Conservation (phyloP, 805 yeast genomes). For the Tetrapisispora pingtungensis region DNA sequence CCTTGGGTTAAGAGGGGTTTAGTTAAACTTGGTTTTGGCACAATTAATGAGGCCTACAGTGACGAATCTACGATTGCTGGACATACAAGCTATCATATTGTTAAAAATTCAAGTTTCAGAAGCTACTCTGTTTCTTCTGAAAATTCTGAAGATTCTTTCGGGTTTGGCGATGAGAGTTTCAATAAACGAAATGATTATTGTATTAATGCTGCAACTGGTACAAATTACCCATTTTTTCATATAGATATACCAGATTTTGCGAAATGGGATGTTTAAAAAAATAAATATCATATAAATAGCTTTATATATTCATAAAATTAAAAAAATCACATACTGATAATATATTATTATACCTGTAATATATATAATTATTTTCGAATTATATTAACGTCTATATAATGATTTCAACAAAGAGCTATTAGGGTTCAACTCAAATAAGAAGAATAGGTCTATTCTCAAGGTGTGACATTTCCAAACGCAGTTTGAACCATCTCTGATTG, state of each 20-base stretch:
- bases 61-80: conserved; percentile 28
- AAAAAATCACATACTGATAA: too few species aligned
- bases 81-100: conserved; percentile 26
- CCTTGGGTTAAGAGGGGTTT: conserved; percentile 83
- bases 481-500: too few species aligned
- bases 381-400: too few species aligned
- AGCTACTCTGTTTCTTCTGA: background rate
- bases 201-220: conserved; percentile 22
- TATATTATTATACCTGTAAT: too few species aligned
- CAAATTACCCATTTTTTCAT: conserved; percentile 30
- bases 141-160: background rate
- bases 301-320: too few species aligned
- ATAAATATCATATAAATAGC: too few species aligned
- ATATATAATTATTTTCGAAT: too few species aligned
- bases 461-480: too few species aligned
- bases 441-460: too few species aligned
- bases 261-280: conserved; percentile 19
- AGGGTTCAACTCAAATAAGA: too few species aligned
- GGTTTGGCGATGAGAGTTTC: background rate
- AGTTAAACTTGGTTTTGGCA: conserved; percentile 69
- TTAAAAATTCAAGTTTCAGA: conserved; percentile 11
- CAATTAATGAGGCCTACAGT: conserved; percentile 33
- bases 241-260: conserved; percentile 29
- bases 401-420: too few species aligned
- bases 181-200: background rate